These are phyloP conservation scores for Lactarius evosmus DNA, from an alignment of 768 basidiomycete genomes.

Conservation along the genomic window DNA sequence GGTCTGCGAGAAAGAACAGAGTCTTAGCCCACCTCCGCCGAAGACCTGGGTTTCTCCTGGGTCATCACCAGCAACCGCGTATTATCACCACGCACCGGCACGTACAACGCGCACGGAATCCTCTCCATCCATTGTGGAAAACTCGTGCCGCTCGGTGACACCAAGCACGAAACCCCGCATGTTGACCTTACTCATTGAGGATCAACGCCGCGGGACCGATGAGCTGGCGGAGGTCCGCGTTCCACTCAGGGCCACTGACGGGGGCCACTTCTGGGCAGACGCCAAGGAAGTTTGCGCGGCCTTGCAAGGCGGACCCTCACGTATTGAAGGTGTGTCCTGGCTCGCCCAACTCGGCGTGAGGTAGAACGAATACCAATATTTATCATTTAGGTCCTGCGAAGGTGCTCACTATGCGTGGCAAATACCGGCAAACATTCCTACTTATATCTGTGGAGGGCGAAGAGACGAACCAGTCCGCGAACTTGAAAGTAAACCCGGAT, in stretches of 20 bases:
- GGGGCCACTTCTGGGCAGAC: constrained; percentile 68
- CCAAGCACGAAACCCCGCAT: constrained; percentile 39
- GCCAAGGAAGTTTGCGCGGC: constrained; percentile 58
- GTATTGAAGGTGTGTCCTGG: constrained; percentile 59
- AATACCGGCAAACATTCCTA: constrained; percentile 25
- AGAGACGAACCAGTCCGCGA: constrained; percentile 21
- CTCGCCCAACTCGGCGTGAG: neutral
- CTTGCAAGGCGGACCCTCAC: constrained; percentile 58
- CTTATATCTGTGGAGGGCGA: constrained; percentile 22
- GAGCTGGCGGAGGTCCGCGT: constrained; percentile 69
- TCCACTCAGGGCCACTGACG: constrained; percentile 46
- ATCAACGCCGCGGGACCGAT: constrained; percentile 48
- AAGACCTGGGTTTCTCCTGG: constrained; percentile 10
- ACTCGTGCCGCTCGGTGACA: constrained; percentile 1
- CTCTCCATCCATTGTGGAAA: neutral
- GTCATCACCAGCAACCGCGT: neutral
- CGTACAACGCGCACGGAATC: constrained; percentile 6
- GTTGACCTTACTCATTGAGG: constrained; percentile 67
- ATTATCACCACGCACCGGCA: neutral
- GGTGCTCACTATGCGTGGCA: constrained; percentile 25
- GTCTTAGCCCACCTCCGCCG: constrained; percentile 6
- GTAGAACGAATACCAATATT: neutral
- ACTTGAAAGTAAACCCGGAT: constrained; percentile 19
- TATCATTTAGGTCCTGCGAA: constrained; percentile 19
- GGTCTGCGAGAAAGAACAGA: neutral